Evolutionary conservation across 495 filamentous ascomycete genomes (phyloP), one percentile per base, ranked within the genome.

Genomic region (Penicillium tannophilum): DNA sequence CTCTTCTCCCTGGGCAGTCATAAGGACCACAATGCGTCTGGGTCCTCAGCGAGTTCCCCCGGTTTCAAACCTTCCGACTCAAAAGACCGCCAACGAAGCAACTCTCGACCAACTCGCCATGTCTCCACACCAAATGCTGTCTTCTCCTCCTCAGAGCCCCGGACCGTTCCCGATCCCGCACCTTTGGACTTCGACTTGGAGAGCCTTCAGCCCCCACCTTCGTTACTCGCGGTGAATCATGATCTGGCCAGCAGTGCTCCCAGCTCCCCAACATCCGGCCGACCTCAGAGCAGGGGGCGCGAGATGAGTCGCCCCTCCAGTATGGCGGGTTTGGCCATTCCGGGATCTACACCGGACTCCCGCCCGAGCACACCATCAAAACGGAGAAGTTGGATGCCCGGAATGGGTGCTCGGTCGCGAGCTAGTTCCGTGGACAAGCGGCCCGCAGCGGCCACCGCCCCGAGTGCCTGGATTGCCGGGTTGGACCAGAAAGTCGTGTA

Each of bases 391-490:
- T 86, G 83, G 82, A 72, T 86, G 58, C 77, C 81, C 1, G 80
- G 82, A 71, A 70, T 86, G 55, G 73, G 76, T 6, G 79, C 76
- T 36, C 76, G 75, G 19, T 70, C 66, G 50, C 71, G 73, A 10
- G 69, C 73, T n/a, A 72, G 68, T 48, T 75, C 73, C 16, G 65
- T 72, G 46, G 73, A 72, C 59, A 70, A 62, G 48, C 62, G 56
- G 45, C 44, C 50, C 28, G 58, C 54, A 2, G 50, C 46, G 20
- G 57, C 63, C 1, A 45, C 66, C 31, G 49, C 63, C 23, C 69
- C 77, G 17, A 72, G 72, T 19, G 88, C 88, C 28, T 91, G 89
- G 89, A 80, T 86, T 53, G 78, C 85, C 16, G 82, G 79, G 12
- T 74, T 80, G 52, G 79, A 76, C 53, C 79, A 78, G 52, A 84